Base-by-base conservation (phyloP, 2,329 filamentous ascomycete species). In the Clonostachys rosea region DNA sequence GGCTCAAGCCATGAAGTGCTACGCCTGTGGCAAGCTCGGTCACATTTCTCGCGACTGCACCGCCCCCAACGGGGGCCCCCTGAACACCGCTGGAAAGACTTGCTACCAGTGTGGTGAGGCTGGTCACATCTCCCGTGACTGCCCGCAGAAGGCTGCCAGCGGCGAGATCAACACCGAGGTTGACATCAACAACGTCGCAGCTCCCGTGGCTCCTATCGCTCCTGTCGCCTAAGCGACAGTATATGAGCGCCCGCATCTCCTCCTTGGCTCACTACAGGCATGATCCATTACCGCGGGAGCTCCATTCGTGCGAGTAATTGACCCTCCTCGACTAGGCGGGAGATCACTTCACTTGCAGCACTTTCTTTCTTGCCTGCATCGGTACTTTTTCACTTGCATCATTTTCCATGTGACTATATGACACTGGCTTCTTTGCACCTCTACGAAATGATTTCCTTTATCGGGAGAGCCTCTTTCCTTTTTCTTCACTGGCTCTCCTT, bases 1-100 rank as follows among this genome's bases (percentile, higher is more conserved):
- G 77, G 91, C 94, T 57, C 91, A 96, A 71, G 89, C 91, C 53
- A 95, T 96, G 90, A 96, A 96, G 76, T 96, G 91, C 79, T 96
- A 96, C 63, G 91, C 91, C 56, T 96, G 91, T 66, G 91, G 91
- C 66, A 96, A 96, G 76, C 83, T 95, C 57, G 90, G 90, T 45
- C 91, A 96, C 74, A 96, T 96, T 69, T 95, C 89, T 11, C 76
- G 79, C 60, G 94, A 99, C 71, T 99, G 94, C 79, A 96, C 91
- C 42, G 90, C 92, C 52, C 92, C 94, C 54, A 97, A 97, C 68
- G 94, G 94, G 48, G 94, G 94, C 20, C 91, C 92, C 42, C 79
- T 97, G 56, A 96, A 94, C 81, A 95, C 90, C 54, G 90, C 89
- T 53, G 92, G 92, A 64, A 99, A 97, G 84, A 96, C 91, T 54